Percentiles rank a stretch among this genome's conserved stretches.
Conservation (phyloP, 192 early-diverging fungal species). For the Rhizophlyctis rosea region DNA sequence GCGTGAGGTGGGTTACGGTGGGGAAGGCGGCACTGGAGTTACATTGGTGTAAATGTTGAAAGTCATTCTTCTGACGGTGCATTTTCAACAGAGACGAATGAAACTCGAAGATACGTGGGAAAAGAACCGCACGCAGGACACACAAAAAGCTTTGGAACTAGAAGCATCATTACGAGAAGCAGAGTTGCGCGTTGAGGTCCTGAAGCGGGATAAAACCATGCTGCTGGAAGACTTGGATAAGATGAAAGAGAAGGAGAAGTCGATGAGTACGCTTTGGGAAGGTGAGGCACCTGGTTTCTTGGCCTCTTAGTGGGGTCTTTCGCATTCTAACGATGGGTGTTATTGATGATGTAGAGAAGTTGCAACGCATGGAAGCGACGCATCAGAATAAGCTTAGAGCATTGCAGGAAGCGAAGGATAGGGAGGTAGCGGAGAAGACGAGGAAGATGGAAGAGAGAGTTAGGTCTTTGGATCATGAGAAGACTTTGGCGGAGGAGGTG, state of each 20-base stretch:
- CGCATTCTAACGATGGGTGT: no score
- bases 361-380: slow-evolving; percentile 14
- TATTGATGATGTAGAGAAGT: slow-evolving; percentile 26
- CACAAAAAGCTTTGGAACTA: slow-evolving; percentile 28
- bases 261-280: slow-evolving; percentile 18
- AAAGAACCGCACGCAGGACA: slow-evolving; percentile 3
- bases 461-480: slow-evolving; percentile 13
- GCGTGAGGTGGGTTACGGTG: slow-evolving; percentile 39
- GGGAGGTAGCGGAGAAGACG: slow-evolving; percentile 12
- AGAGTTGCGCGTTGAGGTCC: slow-evolving; percentile 36
- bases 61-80: slow-evolving; percentile 3
- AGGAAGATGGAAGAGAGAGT: slow-evolving; percentile 27
- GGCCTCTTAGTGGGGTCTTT: no score
- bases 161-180: slow-evolving; percentile 36
- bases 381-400: slow-evolving; percentile 21
- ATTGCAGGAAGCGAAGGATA: slow-evolving; percentile 26
- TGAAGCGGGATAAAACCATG: slow-evolving; percentile 40
- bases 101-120: slow-evolving; percentile 20
- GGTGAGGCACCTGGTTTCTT: no score
- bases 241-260: slow-evolving; percentile 33
- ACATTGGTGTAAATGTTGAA: slow-evolving; percentile 3
- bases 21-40: no score
- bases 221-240: slow-evolving; percentile 46
- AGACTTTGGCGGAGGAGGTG: slow-evolving; percentile 23
- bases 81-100: slow-evolving; percentile 23